Evolutionary conservation across 2,329 filamentous ascomycete species (phyloP).

Genomic region (Venturiaceae sp.): DNA sequence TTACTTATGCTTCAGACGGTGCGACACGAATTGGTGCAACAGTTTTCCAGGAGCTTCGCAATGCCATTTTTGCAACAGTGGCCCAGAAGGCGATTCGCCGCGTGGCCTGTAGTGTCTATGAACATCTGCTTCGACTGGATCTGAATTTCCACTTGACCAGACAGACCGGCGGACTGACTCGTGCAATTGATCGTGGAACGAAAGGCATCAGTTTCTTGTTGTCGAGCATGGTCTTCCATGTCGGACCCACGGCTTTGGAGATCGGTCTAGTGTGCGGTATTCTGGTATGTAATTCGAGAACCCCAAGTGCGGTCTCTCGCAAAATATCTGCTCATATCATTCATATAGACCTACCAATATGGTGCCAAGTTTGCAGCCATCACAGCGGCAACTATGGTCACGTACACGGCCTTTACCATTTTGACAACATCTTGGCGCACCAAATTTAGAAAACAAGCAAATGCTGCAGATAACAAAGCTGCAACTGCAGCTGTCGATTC

Average conservation of each 20-base stretch:
- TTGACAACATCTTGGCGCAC: slow-evolving; percentile 95
- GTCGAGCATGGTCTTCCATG: slow-evolving; percentile 97
- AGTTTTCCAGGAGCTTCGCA: slow-evolving; percentile 84
- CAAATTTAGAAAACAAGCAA: slow-evolving; percentile 89
- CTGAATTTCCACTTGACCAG: slow-evolving; percentile 88
- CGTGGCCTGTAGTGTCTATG: slow-evolving; percentile 87
- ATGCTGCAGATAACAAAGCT: slow-evolving; percentile 90
- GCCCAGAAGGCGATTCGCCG: slow-evolving; percentile 91
- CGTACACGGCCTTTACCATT: slow-evolving; percentile 95
- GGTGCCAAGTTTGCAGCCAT: slow-evolving; percentile 86
- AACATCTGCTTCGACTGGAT: slow-evolving; percentile 79
- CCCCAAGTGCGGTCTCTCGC: background rate
- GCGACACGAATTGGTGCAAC: slow-evolving; percentile 80
- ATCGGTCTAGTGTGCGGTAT: slow-evolving; percentile 96
- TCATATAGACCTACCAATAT: slow-evolving; percentile 72
- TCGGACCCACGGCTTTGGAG: slow-evolving; percentile 86
- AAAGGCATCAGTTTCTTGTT: slow-evolving; percentile 97
- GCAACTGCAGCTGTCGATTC: slow-evolving; percentile 95
- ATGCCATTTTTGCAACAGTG: slow-evolving; percentile 93
- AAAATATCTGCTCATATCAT: slow-evolving; percentile 9
- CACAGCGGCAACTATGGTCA: slow-evolving; percentile 81
- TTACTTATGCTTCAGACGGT: slow-evolving; percentile 47
- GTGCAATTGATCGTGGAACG: slow-evolving; percentile 91
- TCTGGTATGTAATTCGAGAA: slow-evolving; percentile 43
- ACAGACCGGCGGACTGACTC: slow-evolving; percentile 87